phyloP scores from a whole-genome alignment of 495 filamentous ascomycete species.

The Daldinia caldariorum region DNA sequence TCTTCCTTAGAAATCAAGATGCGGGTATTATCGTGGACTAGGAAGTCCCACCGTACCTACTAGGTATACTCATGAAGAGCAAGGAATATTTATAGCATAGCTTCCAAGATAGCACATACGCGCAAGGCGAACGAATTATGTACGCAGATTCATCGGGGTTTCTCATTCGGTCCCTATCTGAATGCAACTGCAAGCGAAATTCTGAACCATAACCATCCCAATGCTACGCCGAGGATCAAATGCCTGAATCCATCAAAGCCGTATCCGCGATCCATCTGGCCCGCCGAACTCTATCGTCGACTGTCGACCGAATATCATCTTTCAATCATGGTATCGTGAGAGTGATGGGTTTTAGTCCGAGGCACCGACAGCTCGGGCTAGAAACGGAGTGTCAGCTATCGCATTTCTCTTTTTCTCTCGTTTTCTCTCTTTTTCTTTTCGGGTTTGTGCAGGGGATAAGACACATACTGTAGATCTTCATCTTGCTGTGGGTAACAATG shows the following conservation, averaged over 20 bases:
- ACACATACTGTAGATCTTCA: conserved; percentile 96
- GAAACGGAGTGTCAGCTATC: conserved; percentile 54
- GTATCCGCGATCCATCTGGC: conserved; percentile 45
- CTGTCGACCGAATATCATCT: conserved; percentile 42
- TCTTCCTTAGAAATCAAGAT: neutral
- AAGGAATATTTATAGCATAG: neutral
- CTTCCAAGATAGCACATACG: neutral
- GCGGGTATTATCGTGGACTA: neutral
- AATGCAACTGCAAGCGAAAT: conserved; percentile 47
- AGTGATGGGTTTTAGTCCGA: conserved; percentile 62
- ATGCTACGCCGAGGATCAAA: conserved; percentile 52
- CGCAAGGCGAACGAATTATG: conserved; percentile 2
- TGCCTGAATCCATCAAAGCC: conserved; percentile 46
- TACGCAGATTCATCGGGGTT: conserved; percentile 42
- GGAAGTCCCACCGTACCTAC: no score
- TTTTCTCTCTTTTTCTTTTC: no score
- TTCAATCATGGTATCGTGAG: conserved; percentile 49
- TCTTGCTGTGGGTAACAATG: conserved; percentile 93
- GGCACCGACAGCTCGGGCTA: conserved; percentile 69
- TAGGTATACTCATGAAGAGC: neutral
- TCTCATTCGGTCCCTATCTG: conserved; percentile 49
- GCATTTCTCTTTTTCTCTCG: neutral
- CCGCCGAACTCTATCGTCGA: conserved; percentile 42
- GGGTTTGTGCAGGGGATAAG: no score
- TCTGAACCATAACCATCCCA: conserved; percentile 48